phyloP scores from a whole-genome alignment of 768 basidiomycete species.

The Boletus insuetus region DNA sequence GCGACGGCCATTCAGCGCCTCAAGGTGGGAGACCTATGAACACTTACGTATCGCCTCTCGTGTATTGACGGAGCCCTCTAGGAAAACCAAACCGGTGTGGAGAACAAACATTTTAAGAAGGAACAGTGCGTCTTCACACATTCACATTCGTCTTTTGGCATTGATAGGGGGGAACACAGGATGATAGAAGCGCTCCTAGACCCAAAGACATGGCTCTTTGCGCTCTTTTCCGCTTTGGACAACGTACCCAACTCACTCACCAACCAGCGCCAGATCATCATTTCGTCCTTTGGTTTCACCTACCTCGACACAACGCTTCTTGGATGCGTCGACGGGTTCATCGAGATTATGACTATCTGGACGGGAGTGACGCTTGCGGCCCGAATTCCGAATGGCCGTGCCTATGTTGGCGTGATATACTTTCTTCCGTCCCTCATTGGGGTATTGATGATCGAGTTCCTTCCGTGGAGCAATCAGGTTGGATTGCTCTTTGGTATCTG shows the following conservation, averaged over 20 bases:
- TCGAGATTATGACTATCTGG: slow-evolving; percentile 70
- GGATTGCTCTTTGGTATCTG: slow-evolving; percentile 54
- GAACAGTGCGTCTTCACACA: slow-evolving; percentile 55
- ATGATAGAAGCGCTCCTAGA: slow-evolving; percentile 67
- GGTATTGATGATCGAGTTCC: slow-evolving; percentile 54
- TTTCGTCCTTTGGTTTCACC: slow-evolving; percentile 64
- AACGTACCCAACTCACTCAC: slow-evolving; percentile 67
- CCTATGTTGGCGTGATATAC: slow-evolving; percentile 60
- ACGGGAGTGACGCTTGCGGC: slow-evolving; percentile 59
- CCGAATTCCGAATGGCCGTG: slow-evolving; percentile 54
- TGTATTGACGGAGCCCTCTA: slow-evolving; percentile 18
- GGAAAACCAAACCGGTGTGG: slow-evolving; percentile 78
- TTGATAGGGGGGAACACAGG: slow-evolving; percentile 31
- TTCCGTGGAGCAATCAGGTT: slow-evolving; percentile 64
- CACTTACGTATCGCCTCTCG: neutral
- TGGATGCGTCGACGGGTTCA: slow-evolving; percentile 59
- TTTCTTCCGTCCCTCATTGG: slow-evolving; percentile 66
- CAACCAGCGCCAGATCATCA: slow-evolving; percentile 64
- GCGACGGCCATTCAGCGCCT: slow-evolving; percentile 61
- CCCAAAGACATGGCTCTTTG: slow-evolving; percentile 76
- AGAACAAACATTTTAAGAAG: slow-evolving; percentile 78
- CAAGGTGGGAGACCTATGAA: slow-evolving; percentile 40
- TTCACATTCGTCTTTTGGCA: neutral
- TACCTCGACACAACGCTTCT: slow-evolving; percentile 66
- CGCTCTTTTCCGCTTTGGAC: slow-evolving; percentile 58